phyloP scores from a whole-genome alignment of 169 alveolate species.

The Eimeria acervulina region DNA sequence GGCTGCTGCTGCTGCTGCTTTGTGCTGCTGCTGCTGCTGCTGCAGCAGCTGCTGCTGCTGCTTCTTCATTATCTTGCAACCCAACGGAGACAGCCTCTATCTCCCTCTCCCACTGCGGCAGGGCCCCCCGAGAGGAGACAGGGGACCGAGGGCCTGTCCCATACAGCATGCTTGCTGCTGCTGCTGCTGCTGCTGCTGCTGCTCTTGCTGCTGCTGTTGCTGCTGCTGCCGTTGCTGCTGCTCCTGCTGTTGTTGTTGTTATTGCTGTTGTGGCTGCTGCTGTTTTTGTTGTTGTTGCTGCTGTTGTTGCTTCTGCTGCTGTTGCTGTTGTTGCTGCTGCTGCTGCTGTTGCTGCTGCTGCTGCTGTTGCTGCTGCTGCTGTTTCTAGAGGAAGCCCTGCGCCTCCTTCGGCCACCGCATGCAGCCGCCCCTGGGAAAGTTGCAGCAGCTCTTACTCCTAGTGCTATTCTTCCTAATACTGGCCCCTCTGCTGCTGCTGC shows the following conservation, averaged over 20 bases:
- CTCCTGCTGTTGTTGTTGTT: slow-evolving; percentile 12
- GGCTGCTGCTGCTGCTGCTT: too few relatives aligned
- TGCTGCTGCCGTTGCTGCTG: slow-evolving; percentile 9
- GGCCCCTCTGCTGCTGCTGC: too few relatives aligned
- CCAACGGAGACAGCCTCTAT: too few relatives aligned
- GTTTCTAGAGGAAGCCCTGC: too few relatives aligned
- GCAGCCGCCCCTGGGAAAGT: not conserved
- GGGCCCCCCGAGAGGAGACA: too few relatives aligned
- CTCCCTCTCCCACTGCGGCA: not conserved
- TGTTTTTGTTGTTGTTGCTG: not conserved
- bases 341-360: not conserved
- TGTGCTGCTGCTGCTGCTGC: too few relatives aligned
- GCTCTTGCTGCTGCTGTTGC: not conserved
- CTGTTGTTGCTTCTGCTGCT: not conserved
- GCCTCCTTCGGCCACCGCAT: not conserved
- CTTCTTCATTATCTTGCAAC: too few relatives aligned
- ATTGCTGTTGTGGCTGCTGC: slow-evolving; percentile 24
- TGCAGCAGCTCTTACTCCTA: not conserved
- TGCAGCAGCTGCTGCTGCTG: too few relatives aligned
- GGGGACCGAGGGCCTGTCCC: too few relatives aligned
- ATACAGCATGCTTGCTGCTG: too few relatives aligned
- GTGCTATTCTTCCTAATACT: not conserved
- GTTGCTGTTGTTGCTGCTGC: slow-evolving; percentile 10
- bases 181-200: not conserved
- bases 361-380: too few relatives aligned